phyloP scores from a whole-genome alignment of 805 yeast genomes.

The Candida coquimbonensis region DNA sequence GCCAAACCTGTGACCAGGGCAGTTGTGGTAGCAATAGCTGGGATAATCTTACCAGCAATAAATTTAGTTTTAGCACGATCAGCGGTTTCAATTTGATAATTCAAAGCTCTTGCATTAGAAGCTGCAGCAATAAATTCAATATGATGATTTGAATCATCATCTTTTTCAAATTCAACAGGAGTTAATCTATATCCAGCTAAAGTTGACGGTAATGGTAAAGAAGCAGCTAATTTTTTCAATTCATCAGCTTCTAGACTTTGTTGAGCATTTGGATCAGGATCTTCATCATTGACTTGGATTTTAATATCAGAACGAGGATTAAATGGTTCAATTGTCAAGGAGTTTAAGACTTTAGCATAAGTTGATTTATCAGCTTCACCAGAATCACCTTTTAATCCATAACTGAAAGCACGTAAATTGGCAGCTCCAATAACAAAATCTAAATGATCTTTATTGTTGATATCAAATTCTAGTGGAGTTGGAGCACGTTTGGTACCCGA shows the following conservation, averaged over 20 bases:
- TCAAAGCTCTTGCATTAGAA: constrained; percentile 91
- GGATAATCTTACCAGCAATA: constrained; percentile 97
- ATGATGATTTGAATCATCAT: constrained; percentile 94
- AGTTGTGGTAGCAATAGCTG: constrained; percentile 99
- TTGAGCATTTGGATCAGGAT: constrained; percentile 76
- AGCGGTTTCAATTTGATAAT: constrained; percentile 82
- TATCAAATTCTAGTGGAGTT: constrained; percentile 70
- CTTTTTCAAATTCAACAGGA: constrained; percentile 96
- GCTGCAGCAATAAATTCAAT: constrained; percentile 95
- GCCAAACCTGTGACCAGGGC: constrained; percentile 94
- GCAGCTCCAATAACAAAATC: constrained; percentile 87
- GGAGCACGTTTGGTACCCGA: constrained; percentile 98
- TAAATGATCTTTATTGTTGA: constrained; percentile 68
- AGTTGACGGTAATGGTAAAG: constrained; percentile 82
- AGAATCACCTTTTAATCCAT: constrained; percentile 75
- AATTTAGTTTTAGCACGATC: constrained; percentile 89
- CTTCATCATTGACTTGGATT: constrained; percentile 81
- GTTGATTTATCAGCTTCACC: constrained; percentile 39
- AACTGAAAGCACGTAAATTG: constrained; percentile 81
- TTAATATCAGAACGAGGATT: constrained; percentile 66
- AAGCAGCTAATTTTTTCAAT: constrained; percentile 59
- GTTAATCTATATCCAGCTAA: constrained; percentile 80
- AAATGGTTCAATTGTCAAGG: constrained; percentile 53
- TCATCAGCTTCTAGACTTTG: constrained; percentile 51
- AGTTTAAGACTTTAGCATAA: constrained; percentile 48